Evolutionary conservation across 139 green algal genomes (phyloP).

Genomic region (Mychonastes homosphaera): DNA sequence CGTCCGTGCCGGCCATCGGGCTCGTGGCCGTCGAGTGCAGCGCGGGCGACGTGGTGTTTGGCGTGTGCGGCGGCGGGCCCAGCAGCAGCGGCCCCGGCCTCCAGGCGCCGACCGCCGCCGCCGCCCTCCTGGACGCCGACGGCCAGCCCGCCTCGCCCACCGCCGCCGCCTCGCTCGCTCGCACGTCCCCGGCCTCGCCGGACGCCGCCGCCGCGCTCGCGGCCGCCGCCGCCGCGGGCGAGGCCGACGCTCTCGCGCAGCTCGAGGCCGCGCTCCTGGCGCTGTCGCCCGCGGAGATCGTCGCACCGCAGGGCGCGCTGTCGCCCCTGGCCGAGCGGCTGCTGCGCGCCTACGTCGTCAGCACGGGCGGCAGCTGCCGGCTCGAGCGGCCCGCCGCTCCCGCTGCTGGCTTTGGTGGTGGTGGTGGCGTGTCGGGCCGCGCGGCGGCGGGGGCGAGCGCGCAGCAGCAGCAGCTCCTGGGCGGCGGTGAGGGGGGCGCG

Average conservation of each 20-base stretch:
- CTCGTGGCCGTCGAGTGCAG: conserved; percentile 67
- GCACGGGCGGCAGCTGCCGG: conserved; percentile 7
- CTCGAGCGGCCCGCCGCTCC: no score
- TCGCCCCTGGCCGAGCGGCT: conserved; percentile 33
- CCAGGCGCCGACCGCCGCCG: conserved; percentile 19
- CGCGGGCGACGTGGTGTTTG: conserved; percentile 56
- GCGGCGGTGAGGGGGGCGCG: not conserved
- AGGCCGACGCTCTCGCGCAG: conserved; percentile 26
- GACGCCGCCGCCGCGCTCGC: not conserved
- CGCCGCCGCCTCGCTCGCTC: no score
- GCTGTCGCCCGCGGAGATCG: conserved; percentile 54
- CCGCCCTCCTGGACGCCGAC: conserved; percentile 7
- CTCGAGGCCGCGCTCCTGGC: conserved; percentile 60
- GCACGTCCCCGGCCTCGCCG: no score
- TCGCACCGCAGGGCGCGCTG: conserved; percentile 37
- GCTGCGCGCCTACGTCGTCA: conserved; percentile 25
- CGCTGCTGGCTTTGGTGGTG: no score
- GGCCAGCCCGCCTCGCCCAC: no score
- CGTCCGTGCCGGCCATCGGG: no score
- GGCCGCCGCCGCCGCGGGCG: conserved; percentile 20
- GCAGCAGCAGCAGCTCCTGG: conserved; percentile 6
- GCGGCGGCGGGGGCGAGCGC: not conserved
- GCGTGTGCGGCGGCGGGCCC: conserved; percentile 33
- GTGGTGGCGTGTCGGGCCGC: no score
- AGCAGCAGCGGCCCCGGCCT: not conserved